Evolutionary conservation across 768 basidiomycete genomes (phyloP), one percentile per base, ranked within the genome.

Genomic region (Omphalotus guepiniiformis): DNA sequence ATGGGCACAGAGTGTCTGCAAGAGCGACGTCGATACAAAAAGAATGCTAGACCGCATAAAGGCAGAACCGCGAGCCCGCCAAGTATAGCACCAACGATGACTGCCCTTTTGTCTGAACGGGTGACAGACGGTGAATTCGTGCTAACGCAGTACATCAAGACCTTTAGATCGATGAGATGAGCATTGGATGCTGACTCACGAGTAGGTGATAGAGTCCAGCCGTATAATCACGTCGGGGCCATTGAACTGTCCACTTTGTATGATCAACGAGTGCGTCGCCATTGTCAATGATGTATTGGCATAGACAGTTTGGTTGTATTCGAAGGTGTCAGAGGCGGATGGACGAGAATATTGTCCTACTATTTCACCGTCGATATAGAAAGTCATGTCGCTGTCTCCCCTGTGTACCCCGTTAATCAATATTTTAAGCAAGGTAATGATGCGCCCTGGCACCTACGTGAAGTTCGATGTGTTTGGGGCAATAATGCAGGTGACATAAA

Each of bases 71-170:
- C 58, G 7, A 65, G 27, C 16, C 57, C 54, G 7, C 60, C 65
- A 21, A 68, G 45, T 4, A 63, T 56, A 12, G 53, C 63, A 28
- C 67, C 66, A 13, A 61, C 63, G 16, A 67, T 61, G 50, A 50
- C 9, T 13, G 45, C 21, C n/a, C n/a, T n/a, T n/a, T n/a, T n/a
- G n/a, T n/a, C n/a, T n/a, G n/a, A n/a, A n/a, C n/a, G n/a, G n/a
- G n/a, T n/a, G n/a, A n/a, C n/a, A n/a, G n/a, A n/a, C n/a, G n/a
- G n/a, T n/a, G n/a, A n/a, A n/a, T n/a, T n/a, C n/a, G n/a, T n/a
- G n/a, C n/a, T n/a, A n/a, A n/a, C n/a, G n/a, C n/a, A n/a, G n/a
- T n/a, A 28, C 26, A 23, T 39, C 18, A 9, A n/a, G 11, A 9
- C 11, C 41, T 42, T 18, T 42, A 18, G 27, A 5, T 6, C 27